These are phyloP conservation scores for Starmera dryadoides DNA, from an alignment of 805 yeast species.

Conservation along the genomic window DNA sequence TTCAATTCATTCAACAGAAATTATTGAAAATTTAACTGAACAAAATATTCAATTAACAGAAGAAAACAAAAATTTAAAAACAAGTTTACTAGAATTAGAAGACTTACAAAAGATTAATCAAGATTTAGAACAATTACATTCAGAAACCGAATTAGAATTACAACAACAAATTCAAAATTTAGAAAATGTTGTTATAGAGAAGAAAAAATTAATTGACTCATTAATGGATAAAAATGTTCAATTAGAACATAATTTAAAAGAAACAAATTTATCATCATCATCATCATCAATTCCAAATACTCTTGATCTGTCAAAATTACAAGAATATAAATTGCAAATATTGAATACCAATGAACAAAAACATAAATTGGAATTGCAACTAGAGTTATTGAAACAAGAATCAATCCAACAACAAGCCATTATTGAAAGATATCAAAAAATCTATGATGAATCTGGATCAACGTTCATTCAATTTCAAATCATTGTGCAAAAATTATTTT, in stretches of 20 bases:
- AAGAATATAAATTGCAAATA: neutral
- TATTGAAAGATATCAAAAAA: no score
- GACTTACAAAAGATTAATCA: conserved; percentile 43
- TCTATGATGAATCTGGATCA: neutral
- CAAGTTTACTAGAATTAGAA: conserved; percentile 36
- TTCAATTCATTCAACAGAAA: conserved; percentile 21
- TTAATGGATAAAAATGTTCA: neutral
- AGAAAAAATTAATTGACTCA: conserved; percentile 12
- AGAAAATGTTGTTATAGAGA: conserved; percentile 13
- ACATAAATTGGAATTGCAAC: neutral
- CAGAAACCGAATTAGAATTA: conserved; percentile 36
- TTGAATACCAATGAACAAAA: neutral
- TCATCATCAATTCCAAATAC: neutral
- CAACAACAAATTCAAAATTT: conserved; percentile 27
- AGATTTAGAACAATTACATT: conserved; percentile 38
- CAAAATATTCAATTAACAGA: conserved; percentile 28
- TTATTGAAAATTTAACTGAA: conserved; percentile 28
- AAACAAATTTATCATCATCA: neutral
- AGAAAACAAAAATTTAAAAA: conserved; percentile 25
- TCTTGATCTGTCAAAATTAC: neutral
- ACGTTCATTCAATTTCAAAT: no score
- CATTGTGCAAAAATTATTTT: neutral
- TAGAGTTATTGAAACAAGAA: neutral
- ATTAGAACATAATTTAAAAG: neutral
- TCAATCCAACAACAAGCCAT: neutral